Conservation (phyloP, 2,329 filamentous ascomycete species). For the Phialophora expanda region DNA sequence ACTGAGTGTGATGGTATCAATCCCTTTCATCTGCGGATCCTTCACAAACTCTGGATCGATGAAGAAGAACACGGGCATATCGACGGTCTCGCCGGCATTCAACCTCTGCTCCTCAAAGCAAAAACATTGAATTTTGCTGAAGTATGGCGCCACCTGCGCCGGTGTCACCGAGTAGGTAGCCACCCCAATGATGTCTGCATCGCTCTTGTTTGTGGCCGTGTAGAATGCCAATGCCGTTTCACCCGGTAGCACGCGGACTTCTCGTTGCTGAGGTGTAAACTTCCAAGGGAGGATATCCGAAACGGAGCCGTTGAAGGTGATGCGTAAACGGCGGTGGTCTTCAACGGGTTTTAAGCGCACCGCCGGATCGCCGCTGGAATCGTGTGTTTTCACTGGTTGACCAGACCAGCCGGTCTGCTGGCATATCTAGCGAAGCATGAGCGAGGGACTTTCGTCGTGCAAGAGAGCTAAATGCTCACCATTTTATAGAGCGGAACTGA, state of each 20-base stretch:
- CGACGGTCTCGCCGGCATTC: constrained; percentile 93
- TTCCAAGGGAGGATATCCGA: constrained; percentile 97
- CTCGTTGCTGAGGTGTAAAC: constrained; percentile 93
- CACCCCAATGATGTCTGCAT: constrained; percentile 94
- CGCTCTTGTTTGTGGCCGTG: constrained; percentile 88
- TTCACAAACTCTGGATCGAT: constrained; percentile 93
- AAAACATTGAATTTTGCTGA: constrained; percentile 99
- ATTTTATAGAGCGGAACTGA: constrained; percentile 72
- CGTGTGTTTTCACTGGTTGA: constrained; percentile 82
- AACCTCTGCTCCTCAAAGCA: constrained; percentile 97
- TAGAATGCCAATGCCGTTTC: constrained; percentile 98
- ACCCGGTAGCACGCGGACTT: constrained; percentile 91
- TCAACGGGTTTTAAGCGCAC: constrained; percentile 80
- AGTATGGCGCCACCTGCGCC: constrained; percentile 93
- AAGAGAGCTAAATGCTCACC: constrained; percentile 46
- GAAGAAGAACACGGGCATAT: constrained; percentile 99
- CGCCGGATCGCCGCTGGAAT: constrained; percentile 68
- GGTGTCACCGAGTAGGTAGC: constrained; percentile 98
- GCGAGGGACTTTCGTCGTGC: neutral
- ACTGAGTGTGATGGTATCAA: constrained; percentile 92
- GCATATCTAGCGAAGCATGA: constrained; percentile 49
- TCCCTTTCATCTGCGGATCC: constrained; percentile 88
- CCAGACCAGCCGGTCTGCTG: constrained; percentile 77
- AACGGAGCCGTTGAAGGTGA: constrained; percentile 94
- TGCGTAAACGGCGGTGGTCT: constrained; percentile 80